Evolutionary conservation across 208 protist species (phyloP), one percentile per base, ranked within the genome.

Genomic region (Crithidia bombi): DNA sequence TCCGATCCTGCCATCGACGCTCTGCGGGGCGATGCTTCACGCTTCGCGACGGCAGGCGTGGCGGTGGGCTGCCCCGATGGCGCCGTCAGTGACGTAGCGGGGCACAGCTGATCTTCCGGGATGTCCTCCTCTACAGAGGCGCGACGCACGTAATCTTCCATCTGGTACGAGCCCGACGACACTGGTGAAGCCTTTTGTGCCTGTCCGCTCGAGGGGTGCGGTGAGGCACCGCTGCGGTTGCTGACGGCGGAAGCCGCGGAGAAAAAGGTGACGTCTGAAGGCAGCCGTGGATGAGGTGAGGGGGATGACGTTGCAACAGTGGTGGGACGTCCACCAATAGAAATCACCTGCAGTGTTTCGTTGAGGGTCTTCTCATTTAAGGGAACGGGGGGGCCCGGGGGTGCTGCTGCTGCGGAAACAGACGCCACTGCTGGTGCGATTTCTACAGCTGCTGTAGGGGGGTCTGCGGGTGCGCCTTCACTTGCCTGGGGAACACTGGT

Each of bases 111-210:
- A 17, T 44, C 57, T 12, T 57, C 57, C 12, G 39, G 67, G 17
- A 58, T 57, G 17, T 25, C 46, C 41, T 58, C 57, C 36, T 57
- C 25, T 47, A 46, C 35, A 9, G 36, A 23, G 6, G 21, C 35
- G 14, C 36, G 47, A 12, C 43, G 47, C 14, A 25, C 26, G 36
- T 19, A 33, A n/a, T 73, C 67, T 30, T 59, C 57, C 1, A 38
- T 41, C 19, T 30, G n/a, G 49, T 41, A 51, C 35, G 25, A 46
- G 19, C 47, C 61, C 30, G 23, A 56, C 12, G 57, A 21, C 11
- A 39, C n/a, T 3, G 7, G 57, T 10, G 57, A 64, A 4, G 57
- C 41, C 11, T 30, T 51, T 21, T 28, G 57, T 3, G 39, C 23
- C 7, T 6, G 5, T 50, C 17, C 39, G 17, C 25, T 33, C 35